Conservation (phyloP, 2,329 filamentous ascomycete genomes). For the Aspergillus quadrilineatus region DNA sequence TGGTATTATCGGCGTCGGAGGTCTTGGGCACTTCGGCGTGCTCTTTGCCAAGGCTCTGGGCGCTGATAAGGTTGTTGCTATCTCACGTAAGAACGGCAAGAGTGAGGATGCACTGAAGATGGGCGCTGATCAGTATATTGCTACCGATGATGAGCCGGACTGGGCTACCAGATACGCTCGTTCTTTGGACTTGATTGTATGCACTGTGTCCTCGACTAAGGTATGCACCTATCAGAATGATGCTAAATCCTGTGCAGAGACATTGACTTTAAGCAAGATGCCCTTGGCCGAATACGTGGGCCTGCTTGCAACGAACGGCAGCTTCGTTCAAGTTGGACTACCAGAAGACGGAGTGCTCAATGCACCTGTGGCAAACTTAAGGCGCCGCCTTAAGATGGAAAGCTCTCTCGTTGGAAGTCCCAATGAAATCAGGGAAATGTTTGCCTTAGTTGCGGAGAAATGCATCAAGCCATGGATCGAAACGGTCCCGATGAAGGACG, state of each 20-base stretch:
- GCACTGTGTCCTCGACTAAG: slow-evolving; percentile 56
- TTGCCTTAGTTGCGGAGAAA: slow-evolving; percentile 43
- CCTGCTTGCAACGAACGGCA: slow-evolving; percentile 59
- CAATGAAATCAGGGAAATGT: slow-evolving; percentile 45
- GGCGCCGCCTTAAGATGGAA: slow-evolving; percentile 54
- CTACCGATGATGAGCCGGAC: slow-evolving; percentile 55
- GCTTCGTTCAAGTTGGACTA: slow-evolving; percentile 64
- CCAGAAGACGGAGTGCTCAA: slow-evolving; percentile 59
- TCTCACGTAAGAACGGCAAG: slow-evolving; percentile 55
- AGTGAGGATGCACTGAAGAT: slow-evolving; percentile 54
- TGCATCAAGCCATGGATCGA: slow-evolving; percentile 44
- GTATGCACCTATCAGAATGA: slow-evolving; percentile 12
- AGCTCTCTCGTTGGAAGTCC: slow-evolving; percentile 48
- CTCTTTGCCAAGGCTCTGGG: slow-evolving; percentile 71
- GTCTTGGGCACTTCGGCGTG: slow-evolving; percentile 71
- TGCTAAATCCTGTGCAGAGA: neutral
- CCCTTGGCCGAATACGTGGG: slow-evolving; percentile 61
- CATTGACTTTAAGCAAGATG: slow-evolving; percentile 46
- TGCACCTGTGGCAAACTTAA: slow-evolving; percentile 58
- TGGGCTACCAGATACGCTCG: slow-evolving; percentile 52
- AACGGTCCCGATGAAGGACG: slow-evolving; percentile 44
- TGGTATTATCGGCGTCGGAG: slow-evolving; percentile 71
- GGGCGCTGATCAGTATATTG: slow-evolving; percentile 57
- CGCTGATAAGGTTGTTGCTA: slow-evolving; percentile 61
- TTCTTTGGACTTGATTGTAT: slow-evolving; percentile 57